Conservation (phyloP, 2,329 filamentous ascomycete species). For the Colletotrichum falcatum region DNA sequence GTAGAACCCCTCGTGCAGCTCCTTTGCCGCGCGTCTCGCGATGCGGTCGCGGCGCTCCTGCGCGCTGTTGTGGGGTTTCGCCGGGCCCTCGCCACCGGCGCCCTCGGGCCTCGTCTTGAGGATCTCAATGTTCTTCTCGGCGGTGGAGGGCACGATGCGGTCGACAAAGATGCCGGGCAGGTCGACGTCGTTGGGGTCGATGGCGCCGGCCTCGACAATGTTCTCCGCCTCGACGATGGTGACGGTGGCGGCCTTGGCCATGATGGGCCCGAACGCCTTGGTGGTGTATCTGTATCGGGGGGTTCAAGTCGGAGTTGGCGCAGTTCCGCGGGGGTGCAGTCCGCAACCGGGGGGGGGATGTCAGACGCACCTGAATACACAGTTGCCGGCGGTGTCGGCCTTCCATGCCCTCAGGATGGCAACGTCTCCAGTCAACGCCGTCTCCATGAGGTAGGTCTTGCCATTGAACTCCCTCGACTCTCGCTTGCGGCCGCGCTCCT, state of each 20-base stretch:
- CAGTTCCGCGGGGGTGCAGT: not conserved
- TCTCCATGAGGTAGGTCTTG: constrained; percentile 81
- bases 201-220: constrained; percentile 80
- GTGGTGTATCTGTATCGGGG: constrained; percentile 69
- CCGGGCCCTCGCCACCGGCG: constrained; percentile 45
- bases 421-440: constrained; percentile 79
- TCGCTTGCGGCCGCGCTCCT: constrained; percentile 73
- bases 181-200: constrained; percentile 80
- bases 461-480: constrained; percentile 81
- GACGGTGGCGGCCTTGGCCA: constrained; percentile 83
- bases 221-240: constrained; percentile 89
- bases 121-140: constrained; percentile 78
- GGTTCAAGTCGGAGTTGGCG: not conserved
- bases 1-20: constrained; percentile 84
- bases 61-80: constrained; percentile 57
- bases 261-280: constrained; percentile 79
- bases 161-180: constrained; percentile 87
- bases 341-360: not conserved
- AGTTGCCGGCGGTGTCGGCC: constrained; percentile 82
- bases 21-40: constrained; percentile 80
- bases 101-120: constrained; percentile 66
- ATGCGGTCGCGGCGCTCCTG: constrained; percentile 76
- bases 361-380: constrained; percentile 73
- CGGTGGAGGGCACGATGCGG: constrained; percentile 80
- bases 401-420: constrained; percentile 83